Conservation (phyloP, 1,139 yeast species). For the Blastobotrys proliferans region DNA sequence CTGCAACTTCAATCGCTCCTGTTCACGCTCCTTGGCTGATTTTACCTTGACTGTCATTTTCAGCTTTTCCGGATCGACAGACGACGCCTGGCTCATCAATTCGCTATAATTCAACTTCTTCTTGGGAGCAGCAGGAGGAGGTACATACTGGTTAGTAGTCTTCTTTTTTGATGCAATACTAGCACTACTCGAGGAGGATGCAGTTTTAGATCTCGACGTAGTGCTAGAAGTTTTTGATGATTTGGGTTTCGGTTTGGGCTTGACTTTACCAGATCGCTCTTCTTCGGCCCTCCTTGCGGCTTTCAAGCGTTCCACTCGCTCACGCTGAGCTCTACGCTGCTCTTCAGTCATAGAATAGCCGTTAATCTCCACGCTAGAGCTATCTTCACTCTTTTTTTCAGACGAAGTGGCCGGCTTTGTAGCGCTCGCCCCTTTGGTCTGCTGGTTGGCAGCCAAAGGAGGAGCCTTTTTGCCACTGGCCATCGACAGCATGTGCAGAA, state of each 20-base stretch:
- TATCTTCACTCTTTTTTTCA: too few species aligned
- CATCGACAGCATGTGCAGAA: conserved; percentile 28
- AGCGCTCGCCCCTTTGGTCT: not conserved
- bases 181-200: not conserved
- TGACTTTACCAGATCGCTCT: conserved; percentile 12
- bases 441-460: not conserved
- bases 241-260: conserved; percentile 12
- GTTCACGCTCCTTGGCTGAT: not conserved
- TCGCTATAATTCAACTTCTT: conserved; percentile 36
- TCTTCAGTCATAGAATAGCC: conserved; percentile 20
- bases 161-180: not conserved
- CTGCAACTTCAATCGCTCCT: not conserved
- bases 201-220: conserved; percentile 4
- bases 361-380: too few species aligned
- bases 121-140: conserved; percentile 14
- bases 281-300: conserved; percentile 26
- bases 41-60: conserved; percentile 34
- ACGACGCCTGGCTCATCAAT: conserved; percentile 37
- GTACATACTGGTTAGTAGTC: conserved; percentile 3
- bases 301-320: conserved; percentile 29
- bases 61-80: conserved; percentile 35
- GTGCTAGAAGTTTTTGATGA: conserved; percentile 13
- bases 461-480: conserved; percentile 15
- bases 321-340: conserved; percentile 27
- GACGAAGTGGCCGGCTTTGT: not conserved